These are phyloP conservation scores for Apostasia shenzhenica DNA, from an alignment of 106 monocot genomes.

Conservation along the genomic window DNA sequence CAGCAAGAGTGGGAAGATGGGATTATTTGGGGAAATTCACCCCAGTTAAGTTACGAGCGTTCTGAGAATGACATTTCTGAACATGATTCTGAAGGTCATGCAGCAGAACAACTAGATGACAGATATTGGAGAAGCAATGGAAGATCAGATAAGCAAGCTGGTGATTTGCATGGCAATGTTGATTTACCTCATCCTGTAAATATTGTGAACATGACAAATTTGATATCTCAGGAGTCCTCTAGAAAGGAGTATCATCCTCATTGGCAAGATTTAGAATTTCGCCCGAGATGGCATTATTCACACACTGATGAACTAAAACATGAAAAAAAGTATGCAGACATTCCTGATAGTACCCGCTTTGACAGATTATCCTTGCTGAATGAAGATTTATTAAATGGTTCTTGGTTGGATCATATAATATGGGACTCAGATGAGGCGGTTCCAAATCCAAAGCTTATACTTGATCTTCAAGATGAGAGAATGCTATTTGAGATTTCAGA, in stretches of 20 bases:
- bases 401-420: constrained; percentile 82
- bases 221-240: constrained; percentile 1
- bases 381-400: constrained; percentile 67
- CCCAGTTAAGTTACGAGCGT: constrained; percentile 25
- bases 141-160: constrained; percentile 13
- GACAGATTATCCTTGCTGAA: constrained; percentile 61
- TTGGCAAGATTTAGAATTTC: constrained; percentile 22
- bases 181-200: constrained; percentile 25
- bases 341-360: constrained; percentile 23
- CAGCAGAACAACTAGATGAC: constrained; percentile 17
- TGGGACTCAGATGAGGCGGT: constrained; percentile 62
- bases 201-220: constrained; percentile 9
- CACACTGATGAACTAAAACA: constrained; percentile 12
- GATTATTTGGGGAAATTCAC: constrained; percentile 96
- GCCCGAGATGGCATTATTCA: constrained; percentile 11
- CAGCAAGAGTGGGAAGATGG: constrained; percentile 88
- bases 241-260: constrained; percentile 29
- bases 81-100: constrained; percentile 25
- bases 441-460: constrained; percentile 83
- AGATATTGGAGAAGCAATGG: constrained; percentile 6
- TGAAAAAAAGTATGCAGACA: constrained; percentile 13
- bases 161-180: constrained; percentile 12
- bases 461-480: constrained; percentile 89
- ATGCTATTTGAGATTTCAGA: constrained; percentile 94
- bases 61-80: constrained; percentile 52